Base-by-base conservation (phyloP, 2,329 filamentous ascomycete species). In the Penicillium sp. region DNA sequence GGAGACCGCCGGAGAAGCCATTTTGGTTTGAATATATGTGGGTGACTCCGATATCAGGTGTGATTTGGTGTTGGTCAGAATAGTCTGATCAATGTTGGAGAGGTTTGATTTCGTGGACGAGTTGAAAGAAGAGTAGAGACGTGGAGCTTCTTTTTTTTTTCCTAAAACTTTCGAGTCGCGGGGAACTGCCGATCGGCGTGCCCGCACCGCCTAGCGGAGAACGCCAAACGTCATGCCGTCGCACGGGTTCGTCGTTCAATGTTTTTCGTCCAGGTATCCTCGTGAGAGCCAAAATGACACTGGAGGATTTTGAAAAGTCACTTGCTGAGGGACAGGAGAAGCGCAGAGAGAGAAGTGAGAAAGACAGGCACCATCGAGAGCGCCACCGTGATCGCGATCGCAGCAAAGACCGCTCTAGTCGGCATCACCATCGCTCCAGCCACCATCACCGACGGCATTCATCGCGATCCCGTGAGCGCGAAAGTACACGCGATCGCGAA, bases 281-380 rank as follows among this genome's bases (percentile, higher is more conserved):
- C n/a, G 32, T 35, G 24, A 35, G 25, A 32, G 47, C 9, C 47
- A 69, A 43, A 27, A 83, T 83, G 81, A 76, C 77, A 4, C 65
- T 84, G 49, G 80, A 83, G 57, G 87, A 90, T 49, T 94, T 94
- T 50, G 89, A 94, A 67, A 87, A 84, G 64, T 75, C 83, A 26
- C 76, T 94, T 9, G 85, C 84, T 1, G 78, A 83, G 39, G 83
- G 81, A 55, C 60, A 65, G 48, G 60, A 70, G 53, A 63, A 58
- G 47, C 65, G 66, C 34, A 62, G 60, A 38, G 67, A 70, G 53
- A 66, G 65, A 38, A 66, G 63, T 40, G 71, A 69, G 45, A 60
- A 61, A 44, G 66, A 67, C 42, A 63, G 64, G 42, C 63, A 63
- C 27, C 62, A 58, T 36, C 61, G 66, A 48, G 58, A 62, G 37